Conservation (phyloP, 805 yeast species). For the Wickerhamiella occidentalis region DNA sequence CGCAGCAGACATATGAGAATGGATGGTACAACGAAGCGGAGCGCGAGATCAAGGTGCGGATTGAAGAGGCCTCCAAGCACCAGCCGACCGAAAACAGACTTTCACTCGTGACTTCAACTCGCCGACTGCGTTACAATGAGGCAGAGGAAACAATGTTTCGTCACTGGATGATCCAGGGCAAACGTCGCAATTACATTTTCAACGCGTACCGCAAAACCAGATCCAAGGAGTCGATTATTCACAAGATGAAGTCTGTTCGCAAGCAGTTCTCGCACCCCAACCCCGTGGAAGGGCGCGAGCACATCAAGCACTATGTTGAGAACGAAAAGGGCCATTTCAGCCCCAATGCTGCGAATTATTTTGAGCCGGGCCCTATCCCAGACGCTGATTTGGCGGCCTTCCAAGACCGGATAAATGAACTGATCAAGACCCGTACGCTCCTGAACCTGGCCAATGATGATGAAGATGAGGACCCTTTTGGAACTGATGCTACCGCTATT, state of each 20-base stretch:
- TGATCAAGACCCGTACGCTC: constrained; percentile 11
- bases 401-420: constrained; percentile 10
- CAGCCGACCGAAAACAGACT: background rate
- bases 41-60: background rate
- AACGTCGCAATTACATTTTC: constrained; percentile 2
- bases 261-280: constrained; percentile 7
- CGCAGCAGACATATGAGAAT: background rate
- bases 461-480: constrained; percentile 9
- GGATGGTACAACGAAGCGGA: constrained; percentile 11
- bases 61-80: constrained; percentile 1
- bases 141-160: constrained; percentile 11
- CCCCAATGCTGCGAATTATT: background rate
- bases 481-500: constrained; percentile 2
- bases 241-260: constrained; percentile 13
- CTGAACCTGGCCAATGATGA: constrained; percentile 3
- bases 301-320: constrained; percentile 1
- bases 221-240: constrained; percentile 8
- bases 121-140: constrained; percentile 8
- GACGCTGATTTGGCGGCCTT: constrained; percentile 5
- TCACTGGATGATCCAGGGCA: constrained; percentile 12
- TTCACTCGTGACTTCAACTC: background rate
- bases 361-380: constrained; percentile 9
- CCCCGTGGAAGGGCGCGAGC: constrained; percentile 8
- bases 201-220: constrained; percentile 9
- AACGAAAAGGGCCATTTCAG: constrained; percentile 7